Base-by-base conservation (phyloP, 1,284 basidiomycete species). In the Sanghuangporus baumii region DNA sequence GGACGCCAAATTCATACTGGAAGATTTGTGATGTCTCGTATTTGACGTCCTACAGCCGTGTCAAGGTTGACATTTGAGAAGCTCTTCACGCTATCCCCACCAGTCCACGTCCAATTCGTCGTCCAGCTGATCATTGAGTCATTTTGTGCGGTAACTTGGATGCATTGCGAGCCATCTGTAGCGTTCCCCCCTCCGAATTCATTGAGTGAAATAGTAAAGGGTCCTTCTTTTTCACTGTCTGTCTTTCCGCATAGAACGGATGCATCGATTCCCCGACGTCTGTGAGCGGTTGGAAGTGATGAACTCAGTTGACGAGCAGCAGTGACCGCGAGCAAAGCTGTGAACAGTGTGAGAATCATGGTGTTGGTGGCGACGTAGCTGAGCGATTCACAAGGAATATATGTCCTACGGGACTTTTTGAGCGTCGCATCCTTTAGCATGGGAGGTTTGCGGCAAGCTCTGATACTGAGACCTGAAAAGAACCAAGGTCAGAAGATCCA, bases 1-100 rank as follows among this genome's bases (percentile, higher is more conserved):
- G 23, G 16, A 46, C 26, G 26, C 26, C 2, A 51, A 11, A 51
- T 12, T 7, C 26, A 6, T 66, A 87, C 86, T 2, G 78, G 80
- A 61, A 88, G 87, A 61, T 71, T 80, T 5, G 68, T 71, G 66
- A 88, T 85, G 0, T 76, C 75, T 52, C 78, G 79, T 34, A 88
- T 74, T 64, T 81, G 78, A 69, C 77, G 74, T 71, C 84, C 81
- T 63, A 85, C 66, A 20, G 80, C 81, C 1, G 59, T 63, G 69
- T 85, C 78, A 38, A 83, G 75, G 63, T 81, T 76, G 26, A 85
- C 74, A 70, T 87, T 84, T 43, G 84, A 77, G 73, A 79, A 88
- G 69, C 82, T 86, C 77, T 87, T 88, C 62, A 88, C 76, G 36
- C 77, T 75, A 34, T 65, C 71, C 6, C 78, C 81, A 46, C 82